Conservation (phyloP, 2,329 filamentous ascomycete species). For the Talaromyces amestolkiae region DNA sequence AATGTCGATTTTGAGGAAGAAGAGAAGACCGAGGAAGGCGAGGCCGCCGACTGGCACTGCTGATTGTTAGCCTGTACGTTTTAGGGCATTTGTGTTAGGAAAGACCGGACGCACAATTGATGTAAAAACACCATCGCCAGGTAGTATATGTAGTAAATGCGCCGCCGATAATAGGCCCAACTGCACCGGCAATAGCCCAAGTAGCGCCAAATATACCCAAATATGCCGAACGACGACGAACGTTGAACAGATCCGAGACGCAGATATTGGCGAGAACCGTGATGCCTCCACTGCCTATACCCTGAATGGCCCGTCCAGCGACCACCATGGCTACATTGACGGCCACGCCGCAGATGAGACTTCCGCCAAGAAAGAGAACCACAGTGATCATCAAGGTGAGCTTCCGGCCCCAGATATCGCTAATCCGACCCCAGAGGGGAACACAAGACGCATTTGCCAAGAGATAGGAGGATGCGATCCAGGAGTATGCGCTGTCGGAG, state of each 20-base stretch:
- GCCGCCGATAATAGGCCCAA: not conserved
- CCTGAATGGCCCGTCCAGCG: slow-evolving; percentile 46
- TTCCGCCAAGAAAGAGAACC: slow-evolving; percentile 53
- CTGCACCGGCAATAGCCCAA: not conserved
- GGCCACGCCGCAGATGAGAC: slow-evolving; percentile 49
- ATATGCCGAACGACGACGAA: not conserved
- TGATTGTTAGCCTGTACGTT: not conserved
- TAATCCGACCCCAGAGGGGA: slow-evolving; percentile 32
- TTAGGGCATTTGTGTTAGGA: not conserved
- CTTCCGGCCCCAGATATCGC: slow-evolving; percentile 59
- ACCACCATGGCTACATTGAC: slow-evolving; percentile 50
- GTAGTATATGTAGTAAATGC: not conserved
- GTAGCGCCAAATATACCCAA: not conserved
- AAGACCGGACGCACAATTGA: not conserved
- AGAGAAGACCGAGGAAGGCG: slow-evolving; percentile 49
- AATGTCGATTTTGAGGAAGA: slow-evolving; percentile 58
- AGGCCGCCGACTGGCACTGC: slow-evolving; percentile 47
- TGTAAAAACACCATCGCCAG: not conserved
- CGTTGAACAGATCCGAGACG: slow-evolving; percentile 31
- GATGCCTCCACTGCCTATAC: slow-evolving; percentile 50
- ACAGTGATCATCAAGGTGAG: slow-evolving; percentile 50
- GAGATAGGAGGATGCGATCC: not conserved
- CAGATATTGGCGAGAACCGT: slow-evolving; percentile 50
- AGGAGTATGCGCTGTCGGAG: not conserved
- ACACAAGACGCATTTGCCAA: not conserved